phyloP scores from a whole-genome alignment of 805 yeast species.

The Kazachstania kunashirensis region DNA sequence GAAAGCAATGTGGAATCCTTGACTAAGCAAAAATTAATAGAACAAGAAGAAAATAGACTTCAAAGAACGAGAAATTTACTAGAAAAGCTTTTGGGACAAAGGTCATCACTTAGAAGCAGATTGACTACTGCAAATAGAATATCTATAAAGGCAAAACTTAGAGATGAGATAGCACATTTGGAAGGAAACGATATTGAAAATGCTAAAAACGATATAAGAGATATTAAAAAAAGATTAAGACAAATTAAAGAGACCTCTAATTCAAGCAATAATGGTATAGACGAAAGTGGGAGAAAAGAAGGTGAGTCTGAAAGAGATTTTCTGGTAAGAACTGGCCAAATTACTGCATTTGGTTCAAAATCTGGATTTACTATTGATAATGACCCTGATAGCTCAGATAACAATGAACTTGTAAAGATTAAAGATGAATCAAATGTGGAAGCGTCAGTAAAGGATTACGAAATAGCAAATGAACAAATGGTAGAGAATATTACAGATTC shows the following conservation, averaged over 20 bases:
- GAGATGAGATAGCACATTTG: conserved; percentile 45
- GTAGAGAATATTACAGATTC: conserved; percentile 12
- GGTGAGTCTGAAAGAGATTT: conserved; percentile 76
- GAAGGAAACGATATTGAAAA: conserved; percentile 43
- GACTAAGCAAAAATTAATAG: conserved; percentile 53
- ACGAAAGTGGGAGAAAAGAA: conserved; percentile 36
- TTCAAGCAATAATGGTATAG: conserved; percentile 8
- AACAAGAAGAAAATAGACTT: conserved; percentile 66
- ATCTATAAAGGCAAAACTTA: conserved; percentile 47
- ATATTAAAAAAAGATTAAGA: conserved; percentile 42
- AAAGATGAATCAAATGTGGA: conserved; percentile 4
- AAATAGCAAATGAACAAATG: conserved; percentile 17
- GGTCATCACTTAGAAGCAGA: conserved; percentile 39
- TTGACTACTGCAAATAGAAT: conserved; percentile 50
- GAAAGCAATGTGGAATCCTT: conserved; percentile 59
- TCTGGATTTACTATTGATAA: conserved; percentile 37
- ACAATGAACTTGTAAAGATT: neutral
- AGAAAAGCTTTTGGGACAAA: conserved; percentile 35
- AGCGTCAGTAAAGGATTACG: neutral
- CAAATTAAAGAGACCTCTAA: conserved; percentile 17
- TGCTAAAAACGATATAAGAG: conserved; percentile 50
- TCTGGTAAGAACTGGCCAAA: conserved; percentile 78
- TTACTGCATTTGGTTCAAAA: conserved; percentile 82
- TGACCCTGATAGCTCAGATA: neutral
- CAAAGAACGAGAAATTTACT: conserved; percentile 50